Base-by-base conservation (phyloP, 2,329 filamentous ascomycete genomes). In the Biscogniauxia marginata region DNA sequence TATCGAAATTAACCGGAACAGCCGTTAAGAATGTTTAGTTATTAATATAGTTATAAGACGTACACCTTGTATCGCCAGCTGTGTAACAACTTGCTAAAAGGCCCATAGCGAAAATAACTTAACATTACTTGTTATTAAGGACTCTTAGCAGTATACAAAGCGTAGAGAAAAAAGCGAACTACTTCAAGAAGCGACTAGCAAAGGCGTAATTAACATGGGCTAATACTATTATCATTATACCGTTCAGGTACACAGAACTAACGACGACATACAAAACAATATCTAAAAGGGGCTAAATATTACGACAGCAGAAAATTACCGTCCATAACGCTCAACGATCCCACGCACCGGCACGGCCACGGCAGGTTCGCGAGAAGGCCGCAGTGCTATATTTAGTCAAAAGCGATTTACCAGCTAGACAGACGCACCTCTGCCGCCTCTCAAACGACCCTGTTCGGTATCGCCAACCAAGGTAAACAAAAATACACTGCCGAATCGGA, bases 181-280 rank as follows among this genome's bases (percentile, higher is more conserved):
- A 30, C 56, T 80, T 4, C 49, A 50, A 7, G 66, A 76, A 54
- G 74, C 70, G 30, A 76, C 69, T 8, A 44, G 63, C 3, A 71
- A 71, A 61, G 65, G 59, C 0, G 72, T 76, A 4, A 52, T 70
- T 0, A 74, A 79, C 49, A 65, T 79, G 18, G 71, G 73, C 39
- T 65, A 71, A 54, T 73, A 79, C 56, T 78, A 77, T 66, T 58
- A 77, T 60, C 69, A 77, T 59, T 68, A 77, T 59, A 78, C 70
- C 25, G 73, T 79, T 50, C 62, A 61, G 34, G 54, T 79, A n/a
- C 51, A 58, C 30, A 64, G 60, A 21, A 55, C 46, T 34, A 65
- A 69, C 50, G 71, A 77, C 61, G 68, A 76, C 57, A 61, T 75
- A 59, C 60, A 49, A 59, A 60, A 50, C 43, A 74, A 70, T 58